Percentiles rank a stretch among this genome's conserved stretches.
These are phyloP conservation scores for Pseudopithomyces maydicus DNA, from an alignment of 2,329 filamentous ascomycete genomes.

Conservation along the genomic window DNA sequence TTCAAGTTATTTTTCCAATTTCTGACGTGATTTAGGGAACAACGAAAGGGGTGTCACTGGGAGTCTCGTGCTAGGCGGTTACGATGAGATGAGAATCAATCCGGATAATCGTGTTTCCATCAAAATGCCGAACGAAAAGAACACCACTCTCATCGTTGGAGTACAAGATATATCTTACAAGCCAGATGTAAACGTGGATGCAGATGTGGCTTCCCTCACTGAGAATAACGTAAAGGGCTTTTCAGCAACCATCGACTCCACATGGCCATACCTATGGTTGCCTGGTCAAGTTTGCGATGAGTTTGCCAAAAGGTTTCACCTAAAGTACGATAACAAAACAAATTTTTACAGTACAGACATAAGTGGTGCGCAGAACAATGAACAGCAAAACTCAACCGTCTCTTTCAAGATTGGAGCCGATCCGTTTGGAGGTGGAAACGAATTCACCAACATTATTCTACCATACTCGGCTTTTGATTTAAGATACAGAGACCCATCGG, in stretches of 20 bases:
- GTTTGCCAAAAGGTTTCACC: slow-evolving; percentile 42
- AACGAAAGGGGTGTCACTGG: slow-evolving; percentile 29
- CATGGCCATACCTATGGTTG: slow-evolving; percentile 40
- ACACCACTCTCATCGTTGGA: slow-evolving; percentile 32
- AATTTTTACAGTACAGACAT: slow-evolving; percentile 44
- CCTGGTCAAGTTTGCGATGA: slow-evolving; percentile 42
- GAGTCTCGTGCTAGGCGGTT: slow-evolving; percentile 49
- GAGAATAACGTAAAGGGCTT: slow-evolving; percentile 21
- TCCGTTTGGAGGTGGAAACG: slow-evolving; percentile 8
- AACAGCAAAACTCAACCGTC: slow-evolving; percentile 29
- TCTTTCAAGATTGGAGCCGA: slow-evolving; percentile 28
- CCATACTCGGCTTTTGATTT: slow-evolving; percentile 38
- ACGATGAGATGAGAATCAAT: slow-evolving; percentile 42
- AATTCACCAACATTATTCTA: slow-evolving; percentile 27
- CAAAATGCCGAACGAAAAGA: slow-evolving; percentile 21
- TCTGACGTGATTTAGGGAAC: slow-evolving; percentile 23
- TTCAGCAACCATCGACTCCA: slow-evolving; percentile 45
- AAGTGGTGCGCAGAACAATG: slow-evolving; percentile 26
- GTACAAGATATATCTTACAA: slow-evolving; percentile 29
- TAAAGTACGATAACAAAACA: slow-evolving; percentile 36
- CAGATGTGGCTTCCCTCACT: slow-evolving; percentile 16
- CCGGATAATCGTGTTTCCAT: slow-evolving; percentile 21
- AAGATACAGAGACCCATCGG: slow-evolving; percentile 14
- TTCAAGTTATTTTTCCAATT: neutral
- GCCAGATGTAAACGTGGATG: slow-evolving; percentile 19